phyloP scores from a whole-genome alignment of 1,139 yeast genomes.

The Lodderomyces oxycetoniae region DNA sequence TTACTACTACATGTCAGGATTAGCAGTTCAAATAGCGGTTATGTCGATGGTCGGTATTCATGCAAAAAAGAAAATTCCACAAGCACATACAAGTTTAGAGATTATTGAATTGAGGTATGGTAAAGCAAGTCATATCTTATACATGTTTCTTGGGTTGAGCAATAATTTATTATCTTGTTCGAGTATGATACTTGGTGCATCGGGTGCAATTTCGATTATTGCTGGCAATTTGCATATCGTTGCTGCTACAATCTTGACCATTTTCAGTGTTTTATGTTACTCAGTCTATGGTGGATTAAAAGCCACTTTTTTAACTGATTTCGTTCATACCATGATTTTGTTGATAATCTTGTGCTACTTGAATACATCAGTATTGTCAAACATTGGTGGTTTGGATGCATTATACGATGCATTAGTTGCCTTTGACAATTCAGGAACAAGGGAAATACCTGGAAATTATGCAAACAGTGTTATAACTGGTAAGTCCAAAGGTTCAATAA shows the following conservation, averaged over 20 bases:
- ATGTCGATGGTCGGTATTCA: conserved; percentile 27
- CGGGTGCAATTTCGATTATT: conserved; percentile 31
- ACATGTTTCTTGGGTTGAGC: conserved; percentile 27
- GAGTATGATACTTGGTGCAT: conserved; percentile 35
- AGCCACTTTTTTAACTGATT: conserved; percentile 38
- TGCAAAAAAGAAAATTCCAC: conserved; percentile 28
- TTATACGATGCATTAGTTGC: conserved; percentile 22
- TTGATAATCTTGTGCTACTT: conserved; percentile 26
- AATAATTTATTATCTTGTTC: conserved; percentile 32
- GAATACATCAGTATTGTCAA: conserved; percentile 23
- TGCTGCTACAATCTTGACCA: conserved; percentile 31
- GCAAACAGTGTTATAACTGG: conserved; percentile 32
- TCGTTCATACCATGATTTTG: conserved; percentile 31
- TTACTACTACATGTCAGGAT: conserved; percentile 26
- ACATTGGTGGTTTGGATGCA: conserved; percentile 28
- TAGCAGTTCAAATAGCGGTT: conserved; percentile 26
- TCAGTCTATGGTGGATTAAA: conserved; percentile 40
- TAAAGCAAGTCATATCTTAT: conserved; percentile 25
- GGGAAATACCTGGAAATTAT: conserved; percentile 28
- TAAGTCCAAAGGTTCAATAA: conserved; percentile 28
- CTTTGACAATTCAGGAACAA: conserved; percentile 13
- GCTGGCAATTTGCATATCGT: conserved; percentile 31
- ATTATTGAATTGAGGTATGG: conserved; percentile 30
- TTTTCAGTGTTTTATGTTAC: conserved; percentile 34
- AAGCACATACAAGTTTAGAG: conserved; percentile 28